These are phyloP conservation scores for Pleurotus ostreatus DNA, from an alignment of 768 basidiomycete genomes.

Conservation along the genomic window DNA sequence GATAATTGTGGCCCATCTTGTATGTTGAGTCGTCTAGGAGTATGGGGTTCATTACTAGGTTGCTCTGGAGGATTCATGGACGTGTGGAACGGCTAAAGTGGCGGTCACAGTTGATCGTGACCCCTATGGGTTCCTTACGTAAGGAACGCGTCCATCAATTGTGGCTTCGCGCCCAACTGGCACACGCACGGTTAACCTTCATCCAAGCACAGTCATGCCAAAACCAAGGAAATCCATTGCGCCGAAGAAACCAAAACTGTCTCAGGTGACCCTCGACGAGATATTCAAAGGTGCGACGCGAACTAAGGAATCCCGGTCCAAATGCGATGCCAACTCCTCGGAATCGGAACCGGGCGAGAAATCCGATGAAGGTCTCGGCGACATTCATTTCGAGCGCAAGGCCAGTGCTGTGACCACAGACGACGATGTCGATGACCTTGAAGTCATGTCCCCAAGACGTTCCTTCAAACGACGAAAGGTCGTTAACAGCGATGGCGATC, in stretches of 20 bases:
- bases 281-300: background rate
- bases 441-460: slow-evolving; percentile 8
- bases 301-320: background rate
- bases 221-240: background rate
- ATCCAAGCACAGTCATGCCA: background rate
- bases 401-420: slow-evolving; percentile 9
- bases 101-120: too few relatives aligned
- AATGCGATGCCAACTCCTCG: background rate
- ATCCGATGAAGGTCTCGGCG: slow-evolving; percentile 26
- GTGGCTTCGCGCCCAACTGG: background rate
- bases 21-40: background rate
- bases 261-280: slow-evolving; percentile 2
- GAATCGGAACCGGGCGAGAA: slow-evolving; percentile 1
- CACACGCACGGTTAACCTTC: background rate
- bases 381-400: slow-evolving; percentile 46
- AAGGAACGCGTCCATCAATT: background rate
- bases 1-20: background rate
- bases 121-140: background rate
- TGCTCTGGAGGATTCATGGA: too few relatives aligned
- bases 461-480: slow-evolving; percentile 10
- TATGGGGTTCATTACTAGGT: too few relatives aligned
- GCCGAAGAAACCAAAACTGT: background rate
- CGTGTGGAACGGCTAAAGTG: too few relatives aligned
- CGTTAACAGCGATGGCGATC: slow-evolving; percentile 13
- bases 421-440: slow-evolving; percentile 11